Conservation (phyloP, 352 stramenopile species). For the Pythium periplocum region DNA sequence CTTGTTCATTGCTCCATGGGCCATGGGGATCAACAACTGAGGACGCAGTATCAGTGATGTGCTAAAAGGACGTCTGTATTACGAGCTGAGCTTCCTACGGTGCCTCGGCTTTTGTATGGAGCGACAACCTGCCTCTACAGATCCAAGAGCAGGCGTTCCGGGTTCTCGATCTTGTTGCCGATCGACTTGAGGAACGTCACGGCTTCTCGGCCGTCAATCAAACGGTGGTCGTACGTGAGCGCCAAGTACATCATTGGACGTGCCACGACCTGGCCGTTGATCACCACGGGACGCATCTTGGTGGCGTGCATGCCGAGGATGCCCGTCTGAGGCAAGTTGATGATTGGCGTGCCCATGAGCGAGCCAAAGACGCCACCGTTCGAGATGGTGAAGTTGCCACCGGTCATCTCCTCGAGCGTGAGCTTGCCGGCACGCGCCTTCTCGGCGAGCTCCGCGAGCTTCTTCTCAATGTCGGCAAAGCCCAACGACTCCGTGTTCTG, state of each 20-base stretch:
- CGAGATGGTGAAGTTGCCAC: slow-evolving; percentile 98
- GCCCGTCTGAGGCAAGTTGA: slow-evolving; percentile 97
- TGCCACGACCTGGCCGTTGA: slow-evolving; percentile 93
- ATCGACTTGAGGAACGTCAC: slow-evolving; percentile 98
- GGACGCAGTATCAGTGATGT: too few relatives aligned
- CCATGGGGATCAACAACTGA: too few relatives aligned
- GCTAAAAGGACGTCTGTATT: too few relatives aligned
- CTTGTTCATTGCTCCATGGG: slow-evolving; percentile 2
- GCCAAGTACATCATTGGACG: slow-evolving; percentile 99
- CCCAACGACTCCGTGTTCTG: slow-evolving; percentile 97
- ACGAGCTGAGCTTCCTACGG: too few relatives aligned
- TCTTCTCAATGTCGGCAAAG: slow-evolving; percentile 98
- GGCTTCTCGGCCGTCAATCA: slow-evolving; percentile 98
- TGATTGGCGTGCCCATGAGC: slow-evolving; percentile 99
- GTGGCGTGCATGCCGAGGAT: slow-evolving; percentile 99
- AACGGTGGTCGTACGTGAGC: slow-evolving; percentile 98
- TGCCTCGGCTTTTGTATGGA: too few relatives aligned
- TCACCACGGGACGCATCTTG: slow-evolving; percentile 96
- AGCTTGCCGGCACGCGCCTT: slow-evolving; percentile 68
- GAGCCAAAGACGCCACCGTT: slow-evolving; percentile 98
- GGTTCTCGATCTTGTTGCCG: slow-evolving; percentile 97
- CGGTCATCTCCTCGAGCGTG: slow-evolving; percentile 91
- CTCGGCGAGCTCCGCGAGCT: slow-evolving; percentile 91
- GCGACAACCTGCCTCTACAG: slow-evolving; percentile 54
- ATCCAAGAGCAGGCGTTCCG: slow-evolving; percentile 93